These are phyloP conservation scores for Exophiala sp. DNA, from an alignment of 2,329 filamentous ascomycete species.

Conservation along the genomic window DNA sequence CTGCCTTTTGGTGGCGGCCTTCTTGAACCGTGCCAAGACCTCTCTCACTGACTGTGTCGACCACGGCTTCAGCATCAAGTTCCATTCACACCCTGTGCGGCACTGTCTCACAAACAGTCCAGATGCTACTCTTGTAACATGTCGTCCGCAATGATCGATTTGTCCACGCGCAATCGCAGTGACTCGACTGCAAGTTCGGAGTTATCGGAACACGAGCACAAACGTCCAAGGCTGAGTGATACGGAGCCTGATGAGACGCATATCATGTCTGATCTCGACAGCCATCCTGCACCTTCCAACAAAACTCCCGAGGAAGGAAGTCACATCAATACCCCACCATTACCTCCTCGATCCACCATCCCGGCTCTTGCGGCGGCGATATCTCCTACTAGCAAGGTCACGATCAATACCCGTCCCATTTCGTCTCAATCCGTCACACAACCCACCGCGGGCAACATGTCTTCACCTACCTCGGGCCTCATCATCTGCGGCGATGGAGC, in stretches of 20 bases:
- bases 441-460: conserved; percentile 9
- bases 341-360: conserved; percentile 24
- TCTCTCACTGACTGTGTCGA: conserved; percentile 17
- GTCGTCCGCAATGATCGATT: conserved; percentile 24
- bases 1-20: conserved; percentile 20
- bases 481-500: conserved; percentile 7
- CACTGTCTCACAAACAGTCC: conserved; percentile 9
- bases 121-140: conserved; percentile 23
- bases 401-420: conserved; percentile 40
- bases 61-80: conserved; percentile 11
- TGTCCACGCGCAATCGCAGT: conserved; percentile 26
- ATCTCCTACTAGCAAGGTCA: conserved; percentile 42
- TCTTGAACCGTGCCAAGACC: conserved; percentile 22
- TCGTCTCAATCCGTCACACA: conserved; percentile 24
- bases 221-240: conserved; percentile 28
- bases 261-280: conserved; percentile 20
- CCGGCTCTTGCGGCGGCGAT: conserved; percentile 25
- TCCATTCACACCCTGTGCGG: conserved; percentile 2
- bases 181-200: conserved; percentile 26
- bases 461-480: conserved; percentile 3
- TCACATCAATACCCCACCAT: conserved; percentile 18
- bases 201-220: conserved; percentile 28
- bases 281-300: conserved; percentile 16
- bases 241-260: conserved; percentile 21
- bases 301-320: conserved; percentile 22